Base-by-base conservation (phyloP, 768 basidiomycete species). In the Agaricus blazei region DNA sequence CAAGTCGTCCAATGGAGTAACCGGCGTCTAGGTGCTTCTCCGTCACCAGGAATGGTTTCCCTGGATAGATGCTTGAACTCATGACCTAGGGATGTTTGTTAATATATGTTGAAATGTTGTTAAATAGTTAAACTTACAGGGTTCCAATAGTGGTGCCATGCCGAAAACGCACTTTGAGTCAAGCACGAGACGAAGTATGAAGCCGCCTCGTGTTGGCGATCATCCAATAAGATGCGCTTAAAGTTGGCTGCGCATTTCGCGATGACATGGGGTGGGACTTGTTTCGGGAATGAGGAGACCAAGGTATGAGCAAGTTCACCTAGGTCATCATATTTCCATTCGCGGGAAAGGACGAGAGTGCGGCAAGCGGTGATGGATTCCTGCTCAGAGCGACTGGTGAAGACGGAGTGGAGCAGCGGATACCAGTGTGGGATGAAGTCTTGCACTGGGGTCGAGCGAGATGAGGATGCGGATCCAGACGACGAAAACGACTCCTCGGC, bases 91-190 rank as follows among this genome's bases (percentile, higher is more conserved):
- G 11, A 47, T 15, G 15, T 24, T 42, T 45, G 19, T 15, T 46
- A 24, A 40, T 2, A 27, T 19, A 40, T 54, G 37, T 40, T 14
- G 24, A 27, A 8, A 38, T 31, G 34, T 5, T 38, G 26, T 6
- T 24, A 54, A 24, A 3, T 23, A 40, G 36, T 19, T 26, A 47
- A 9, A 41, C 52, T n/a, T 47, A 54, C 52, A 48, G 52, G 52
- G 52, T 54, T 54, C 52, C 52, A 54, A 28, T 54, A 54, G 36
- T 54, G 52, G 41, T 54, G 52, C 52, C 52, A 54, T 15, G 52
- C 52, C 8, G 37, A n/a, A 29, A 54, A 54, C 45, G 46, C 52
- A 40, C 52, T 54, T 28, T 47, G 36, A 12, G 52, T 47, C 9
- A 54, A 14, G 23, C 52, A 54, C 46, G 52, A 54, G 54, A 48